Base-by-base conservation (phyloP, 2,329 filamentous ascomycete species). In the Amphichorda felina region DNA sequence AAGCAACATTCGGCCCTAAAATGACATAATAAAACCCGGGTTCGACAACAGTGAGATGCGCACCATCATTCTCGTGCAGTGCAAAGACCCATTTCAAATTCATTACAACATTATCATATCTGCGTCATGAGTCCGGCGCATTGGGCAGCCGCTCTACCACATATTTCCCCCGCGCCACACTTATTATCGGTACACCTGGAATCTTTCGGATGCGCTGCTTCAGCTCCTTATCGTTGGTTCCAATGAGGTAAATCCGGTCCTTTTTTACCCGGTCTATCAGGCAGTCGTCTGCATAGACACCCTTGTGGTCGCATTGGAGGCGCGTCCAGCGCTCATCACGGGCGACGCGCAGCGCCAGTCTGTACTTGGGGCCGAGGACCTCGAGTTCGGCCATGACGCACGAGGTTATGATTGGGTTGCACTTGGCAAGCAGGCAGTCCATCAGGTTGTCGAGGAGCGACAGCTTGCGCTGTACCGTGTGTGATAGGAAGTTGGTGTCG, bases 381-480 rank as follows among this genome's bases (percentile, higher is more conserved):
- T 94, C 87, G 43, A 95, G 60, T 57, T 94, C 87, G 37, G 79
- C 80, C 72, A 88, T 79, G 46, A 79, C 79, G 63, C 82, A 70
- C 40, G 51, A 65, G 2, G 87, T 94, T 45, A 96, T 87, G 44
- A 91, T 81, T 14, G 87, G 86, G 16, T 79, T 85, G 55, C 84
- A 91, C 50, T 93, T 93, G 14, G 89, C 89, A 55, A 88, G 94
- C 4, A 98, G 70, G 36, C 84, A 82, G 56, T 95, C 87, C 85
- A 95, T 94, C 66, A 95, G 84, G 3, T 81, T 79, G 41, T 89
- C 80, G 15, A 94, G 70, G 10, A 96, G 65, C 24, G 88, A 85
- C 15, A 96, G 74, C 63, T 98, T 96, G 46, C 82, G 77, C 57
- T 88, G 83, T 2, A 96, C 84, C 0, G 87, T 91, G 59, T 94